phyloP scores from a whole-genome alignment of 1,284 basidiomycete species.

The Mycena sp. region DNA sequence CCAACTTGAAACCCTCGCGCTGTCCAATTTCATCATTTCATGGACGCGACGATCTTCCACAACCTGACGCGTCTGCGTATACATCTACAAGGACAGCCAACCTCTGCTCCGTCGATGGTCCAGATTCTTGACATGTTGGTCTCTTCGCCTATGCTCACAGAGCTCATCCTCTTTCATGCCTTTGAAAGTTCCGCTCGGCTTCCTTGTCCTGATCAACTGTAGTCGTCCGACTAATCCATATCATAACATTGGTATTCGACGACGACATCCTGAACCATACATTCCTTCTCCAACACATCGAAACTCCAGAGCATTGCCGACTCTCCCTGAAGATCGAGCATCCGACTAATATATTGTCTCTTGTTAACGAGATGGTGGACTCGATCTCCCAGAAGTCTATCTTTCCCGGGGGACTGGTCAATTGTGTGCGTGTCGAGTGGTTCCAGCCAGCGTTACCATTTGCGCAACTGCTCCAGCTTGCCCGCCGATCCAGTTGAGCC shows the following conservation, averaged over 20 bases:
- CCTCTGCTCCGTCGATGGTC: conserved; percentile 9
- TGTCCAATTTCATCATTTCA: conserved; percentile 17
- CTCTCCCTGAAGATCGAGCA: conserved; percentile 12
- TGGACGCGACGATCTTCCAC: conserved; percentile 4
- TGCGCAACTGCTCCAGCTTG: not conserved
- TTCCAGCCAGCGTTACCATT: not conserved
- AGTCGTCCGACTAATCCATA: not conserved
- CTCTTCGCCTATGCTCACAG: conserved; percentile 15
- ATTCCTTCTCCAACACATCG: conserved; percentile 16
- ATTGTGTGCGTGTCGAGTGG: not conserved
- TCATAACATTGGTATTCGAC: conserved; percentile 6
- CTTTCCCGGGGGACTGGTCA: not conserved
- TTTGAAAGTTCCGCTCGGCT: conserved; percentile 14
- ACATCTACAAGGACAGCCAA: not conserved
- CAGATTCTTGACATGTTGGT: conserved; percentile 20
- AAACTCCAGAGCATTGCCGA: not conserved
- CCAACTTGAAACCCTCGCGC: conserved; percentile 6
- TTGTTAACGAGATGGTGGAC: conserved; percentile 1
- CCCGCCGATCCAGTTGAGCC: not conserved
- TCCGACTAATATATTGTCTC: not conserved
- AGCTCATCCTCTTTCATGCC: conserved; percentile 9
- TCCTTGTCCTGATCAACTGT: not conserved
- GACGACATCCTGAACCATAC: conserved; percentile 7
- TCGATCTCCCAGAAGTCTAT: conserved; percentile 1
- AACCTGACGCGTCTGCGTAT: conserved; percentile 18